Base-by-base conservation (phyloP, 208 protist species). In the Wallacemonas sp. region DNA sequence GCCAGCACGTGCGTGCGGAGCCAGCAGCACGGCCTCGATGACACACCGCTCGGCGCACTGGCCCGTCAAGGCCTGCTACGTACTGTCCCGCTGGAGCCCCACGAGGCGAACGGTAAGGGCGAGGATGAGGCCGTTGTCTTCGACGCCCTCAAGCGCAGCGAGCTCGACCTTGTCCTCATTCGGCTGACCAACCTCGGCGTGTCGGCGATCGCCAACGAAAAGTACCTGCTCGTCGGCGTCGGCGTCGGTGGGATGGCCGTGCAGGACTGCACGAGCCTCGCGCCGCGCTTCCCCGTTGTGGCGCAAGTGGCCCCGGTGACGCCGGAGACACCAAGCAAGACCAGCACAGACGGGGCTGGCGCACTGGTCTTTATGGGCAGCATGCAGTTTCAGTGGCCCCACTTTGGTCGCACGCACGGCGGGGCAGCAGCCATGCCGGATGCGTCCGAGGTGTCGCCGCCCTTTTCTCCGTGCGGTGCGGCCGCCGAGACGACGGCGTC, bases 181-280 rank as follows among this genome's bases (percentile, higher is more conserved):
- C 76, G 79, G 4, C 46, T 83, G 4, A 29, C 72, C 26, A 79
- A 74, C 20, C 57, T 89, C 22, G 88, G 87, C 46, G 42, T 63
- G 29, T 73, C 54, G 26, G 36, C 61, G 33, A 79, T 77, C 16
- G 26, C 61, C n/a, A 92, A 85, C 67, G 79, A 87, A 33, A 76
- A 73, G 36, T 76, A 86, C 33, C 33, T 77, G 26, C 67, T 92
- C 25, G 76, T 72, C 8, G 73, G 59, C n/a, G 48, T 82, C 2
- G 77, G 76, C 28, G 57, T 90, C 22, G 75, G 67, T 0, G 49
- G 77, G 10, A 39, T 91, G 25, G 79, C 81, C 38, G 52, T 82
- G 20, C 55, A 84, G 52, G 84, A 94, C 70, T 92, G 86, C 67
- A 89, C 85, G 3, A 62, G 64, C 14, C 80, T 77, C n/a, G 28